phyloP scores from a whole-genome alignment of 805 yeast species.

The Kluyveromyces dobzhanskii region DNA sequence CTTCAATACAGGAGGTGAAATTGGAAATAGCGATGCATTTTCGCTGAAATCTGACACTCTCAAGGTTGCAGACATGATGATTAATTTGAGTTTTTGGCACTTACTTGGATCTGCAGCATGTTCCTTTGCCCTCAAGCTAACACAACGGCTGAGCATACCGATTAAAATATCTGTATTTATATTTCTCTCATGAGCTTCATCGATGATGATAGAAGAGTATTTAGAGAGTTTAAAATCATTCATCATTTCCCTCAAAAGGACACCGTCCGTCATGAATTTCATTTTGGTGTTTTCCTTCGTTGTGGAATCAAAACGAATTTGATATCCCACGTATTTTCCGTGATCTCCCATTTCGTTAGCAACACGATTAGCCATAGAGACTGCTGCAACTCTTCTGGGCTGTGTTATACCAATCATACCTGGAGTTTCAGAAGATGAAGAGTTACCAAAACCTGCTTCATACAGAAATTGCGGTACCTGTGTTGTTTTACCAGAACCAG shows the following conservation, averaged over 20 bases:
- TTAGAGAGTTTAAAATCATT: conserved; percentile 69
- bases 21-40: conserved; percentile 55
- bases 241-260: conserved; percentile 86
- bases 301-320: conserved; percentile 71
- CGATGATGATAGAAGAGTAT: conserved; percentile 82
- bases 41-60: conserved; percentile 91
- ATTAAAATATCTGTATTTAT: conserved; percentile 92
- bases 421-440: conserved; percentile 50
- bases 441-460: conserved; percentile 82
- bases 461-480: conserved; percentile 94
- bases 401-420: conserved; percentile 97
- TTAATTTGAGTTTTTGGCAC: conserved; percentile 61
- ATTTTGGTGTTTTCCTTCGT: conserved; percentile 57
- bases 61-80: conserved; percentile 95
- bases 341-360: conserved; percentile 68
- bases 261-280: conserved; percentile 94
- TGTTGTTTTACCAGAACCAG: conserved; percentile 98
- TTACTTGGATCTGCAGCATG: conserved; percentile 38
- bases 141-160: conserved; percentile 87
- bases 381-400: conserved; percentile 91
- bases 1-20: conserved; percentile 78
- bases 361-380: conserved; percentile 82
- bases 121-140: conserved; percentile 57
- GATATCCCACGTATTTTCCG: conserved; percentile 64
- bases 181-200: conserved; percentile 97